A percentile compares a stretch with the other conserved stretches of the same genome.
phyloP scores from a whole-genome alignment of 1,284 basidiomycete species.

The Phenoliferia sp. region DNA sequence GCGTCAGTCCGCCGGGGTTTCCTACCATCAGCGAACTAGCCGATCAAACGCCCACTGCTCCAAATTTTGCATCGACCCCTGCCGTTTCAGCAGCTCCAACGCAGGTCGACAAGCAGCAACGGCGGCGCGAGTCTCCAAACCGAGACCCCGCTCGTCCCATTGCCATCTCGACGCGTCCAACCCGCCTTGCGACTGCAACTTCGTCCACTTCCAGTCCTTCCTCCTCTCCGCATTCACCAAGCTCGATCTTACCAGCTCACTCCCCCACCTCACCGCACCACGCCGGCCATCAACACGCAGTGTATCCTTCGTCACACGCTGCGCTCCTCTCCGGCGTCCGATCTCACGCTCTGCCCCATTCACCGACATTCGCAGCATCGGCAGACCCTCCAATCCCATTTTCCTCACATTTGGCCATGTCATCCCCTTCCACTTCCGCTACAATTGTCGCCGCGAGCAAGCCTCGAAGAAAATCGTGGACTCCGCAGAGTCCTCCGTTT shows the following conservation, averaged over 20 bases:
- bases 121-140: too few species aligned
- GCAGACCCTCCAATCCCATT: not conserved
- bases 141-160: too few species aligned
- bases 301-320: constrained; percentile 14
- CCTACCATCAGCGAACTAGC: constrained; percentile 2
- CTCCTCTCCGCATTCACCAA: not conserved
- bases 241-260: not conserved
- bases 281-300: not conserved
- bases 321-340: constrained; percentile 27
- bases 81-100: too few species aligned
- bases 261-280: constrained; percentile 1
- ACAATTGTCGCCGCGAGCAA: too few species aligned
- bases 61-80: not conserved
- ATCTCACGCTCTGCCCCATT: constrained; percentile 23
- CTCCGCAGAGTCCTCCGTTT: constrained; percentile 5
- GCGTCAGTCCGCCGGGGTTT: constrained; percentile 25
- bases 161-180: too few species aligned
- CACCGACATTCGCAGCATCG: constrained; percentile 12
- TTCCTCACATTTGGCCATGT: not conserved
- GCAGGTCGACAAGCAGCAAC: too few species aligned
- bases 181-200: not conserved
- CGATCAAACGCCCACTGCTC: not conserved
- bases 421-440: not conserved
- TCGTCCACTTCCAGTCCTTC: not conserved
- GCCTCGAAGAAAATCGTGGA: too few species aligned